Evolutionary conservation across 805 yeast species (phyloP), one percentile per base, ranked within the genome.

Genomic region (Saturnispora dispora): DNA sequence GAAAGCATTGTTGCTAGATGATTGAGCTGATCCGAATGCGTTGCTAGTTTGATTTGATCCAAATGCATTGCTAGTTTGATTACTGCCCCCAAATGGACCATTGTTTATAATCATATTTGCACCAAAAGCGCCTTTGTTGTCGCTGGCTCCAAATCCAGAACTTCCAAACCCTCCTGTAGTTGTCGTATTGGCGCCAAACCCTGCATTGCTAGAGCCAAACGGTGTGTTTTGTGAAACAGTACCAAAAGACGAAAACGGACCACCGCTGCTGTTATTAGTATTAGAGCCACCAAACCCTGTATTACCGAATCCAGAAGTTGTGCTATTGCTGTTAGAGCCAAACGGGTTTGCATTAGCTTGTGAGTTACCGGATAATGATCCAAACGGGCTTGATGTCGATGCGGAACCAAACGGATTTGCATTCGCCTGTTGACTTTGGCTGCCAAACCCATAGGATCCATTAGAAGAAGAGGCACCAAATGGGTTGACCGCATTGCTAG

Each of bases 281-380:
- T 20, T 37, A n/a, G 41, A 18, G 22, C 22, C 35, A 25, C 39
- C 28, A 45, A 28, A 28, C 10, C 35, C 46, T 25, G 35, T 17
- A 18, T 45, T 45, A 18, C 47, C 47, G 32, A 45, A 45, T 18
- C 39, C 39, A 32, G 40, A 11, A 20, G 28, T 17, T 45, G 27
- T 33, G 32, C 4, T 45, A n/a, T 17, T 45, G 35, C n/a, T 45
- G 39, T 23, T 32, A 18, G 41, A 35, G 9, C 49, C 49, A 47
- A 47, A 47, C 20, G 45, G 39, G 20, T 18, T 47, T 13, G 33
- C 5, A 39, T 32, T 40, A 15, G 17, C 33, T 28, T 27, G 36
- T 7, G n/a, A 32, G 5, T 36, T 37, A 10, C 10, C 27, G 6
- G 17, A 15, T 13, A 15, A 15, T 17, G 44, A 40, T n/a, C 44